Base-by-base conservation (phyloP, 73 alveolate species). In the Paramecium octaurelia region DNA sequence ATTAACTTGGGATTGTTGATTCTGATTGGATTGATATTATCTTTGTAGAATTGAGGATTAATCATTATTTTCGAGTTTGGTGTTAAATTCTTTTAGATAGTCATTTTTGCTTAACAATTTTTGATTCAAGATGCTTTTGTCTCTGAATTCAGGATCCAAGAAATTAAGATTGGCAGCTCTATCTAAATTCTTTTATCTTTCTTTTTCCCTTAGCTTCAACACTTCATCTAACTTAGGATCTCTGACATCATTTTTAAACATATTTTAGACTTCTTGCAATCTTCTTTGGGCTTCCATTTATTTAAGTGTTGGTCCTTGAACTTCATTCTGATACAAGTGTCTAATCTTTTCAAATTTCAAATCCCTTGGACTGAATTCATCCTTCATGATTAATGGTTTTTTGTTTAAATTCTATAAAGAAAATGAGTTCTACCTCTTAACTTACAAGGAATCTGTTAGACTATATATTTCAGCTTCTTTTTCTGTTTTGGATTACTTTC, bases 351-450 rank as follows among this genome's bases (percentile, higher is more conserved):
- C 73, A 80, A 80, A 80, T 80, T 80, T 42, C 12, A 80, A 46
- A 48, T 80, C 91, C 46, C 91, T 80, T 10, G 91, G 91, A 80
- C 91, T 80, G n/a, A 24, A 80, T 43, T 80, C 91, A 80, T 80
- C 91, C 18, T 43, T 80, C 91, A 80, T 80, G 8, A 80, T 48
- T 80, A 80, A 11, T n/a, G 57, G 75, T 23, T 64, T 64, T 64
- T 64, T 31, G 12, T 64, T 27, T 31, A 64, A 14, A 14, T 7
- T 44, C 11, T 24, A 16, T 43, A 35, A 24, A 4, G 46, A 31
- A 10, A 80, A 18, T 5, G 70, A 42, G 6, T 9, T 21, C 14
- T 44, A 23, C 46, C 75, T 80, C 2, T 27, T 27, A 27, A 80
- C 31, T 24, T 16, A 23, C 3, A 80, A 31, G 18, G 91, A 80